Evolutionary conservation across 2,329 filamentous ascomycete species (phyloP).

Genomic region (Fonsecaea multimorphosa): DNA sequence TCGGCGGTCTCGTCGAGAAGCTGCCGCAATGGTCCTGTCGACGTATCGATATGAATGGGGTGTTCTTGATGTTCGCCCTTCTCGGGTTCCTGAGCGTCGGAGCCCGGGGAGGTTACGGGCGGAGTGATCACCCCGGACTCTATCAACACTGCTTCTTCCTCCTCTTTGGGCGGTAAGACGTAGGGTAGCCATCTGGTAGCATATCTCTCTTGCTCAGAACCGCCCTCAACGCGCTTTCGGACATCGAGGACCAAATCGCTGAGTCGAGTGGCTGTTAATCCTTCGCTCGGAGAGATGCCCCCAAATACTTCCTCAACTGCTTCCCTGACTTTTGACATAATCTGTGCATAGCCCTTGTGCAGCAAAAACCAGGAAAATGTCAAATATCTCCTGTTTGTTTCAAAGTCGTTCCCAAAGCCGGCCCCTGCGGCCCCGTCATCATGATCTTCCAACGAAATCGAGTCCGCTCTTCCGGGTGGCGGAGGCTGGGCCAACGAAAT

Average conservation of each 20-base stretch:
- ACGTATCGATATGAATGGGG: constrained; percentile 34
- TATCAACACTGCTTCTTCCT: constrained; percentile 79
- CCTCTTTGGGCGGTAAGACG: constrained; percentile 73
- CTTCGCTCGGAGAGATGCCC: constrained; percentile 84
- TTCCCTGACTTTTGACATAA: constrained; percentile 80
- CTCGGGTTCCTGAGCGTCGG: constrained; percentile 32
- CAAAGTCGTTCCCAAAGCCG: constrained; percentile 85
- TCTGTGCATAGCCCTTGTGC: constrained; percentile 83
- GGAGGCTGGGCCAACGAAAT: constrained; percentile 83
- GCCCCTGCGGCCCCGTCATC: constrained; percentile 87
- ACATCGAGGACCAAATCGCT: constrained; percentile 82
- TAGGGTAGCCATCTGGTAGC: constrained; percentile 77
- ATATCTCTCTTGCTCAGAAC: constrained; percentile 67
- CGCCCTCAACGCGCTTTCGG: constrained; percentile 81
- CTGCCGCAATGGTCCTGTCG: constrained; percentile 67
- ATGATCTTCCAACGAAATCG: constrained; percentile 87
- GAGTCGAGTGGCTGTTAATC: constrained; percentile 80
- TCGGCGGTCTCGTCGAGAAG: constrained; percentile 96
- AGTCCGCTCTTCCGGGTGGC: constrained; percentile 53
- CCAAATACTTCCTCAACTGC: constrained; percentile 91
- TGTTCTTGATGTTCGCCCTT: constrained; percentile 11
- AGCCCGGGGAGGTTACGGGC: constrained; percentile 45
- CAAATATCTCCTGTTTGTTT: constrained; percentile 92
- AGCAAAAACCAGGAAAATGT: constrained; percentile 98
- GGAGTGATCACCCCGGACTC: constrained; percentile 75